These are phyloP conservation scores for Aspergillus tanneri DNA, from an alignment of 2,329 filamentous ascomycete species.

Conservation along the genomic window DNA sequence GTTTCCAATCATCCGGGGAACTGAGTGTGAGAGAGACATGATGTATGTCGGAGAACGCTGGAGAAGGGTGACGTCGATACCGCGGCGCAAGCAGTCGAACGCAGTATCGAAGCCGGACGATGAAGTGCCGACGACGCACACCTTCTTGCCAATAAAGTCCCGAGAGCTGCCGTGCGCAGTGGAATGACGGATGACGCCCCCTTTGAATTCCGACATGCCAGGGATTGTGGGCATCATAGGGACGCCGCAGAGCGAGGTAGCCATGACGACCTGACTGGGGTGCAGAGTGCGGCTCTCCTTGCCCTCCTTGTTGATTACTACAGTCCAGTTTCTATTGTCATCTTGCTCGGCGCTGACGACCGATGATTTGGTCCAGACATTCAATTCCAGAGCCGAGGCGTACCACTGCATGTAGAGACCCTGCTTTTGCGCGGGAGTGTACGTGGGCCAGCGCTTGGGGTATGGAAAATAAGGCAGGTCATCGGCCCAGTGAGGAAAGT, in stretches of 20 bases:
- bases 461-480: constrained; percentile 33
- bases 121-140: constrained; percentile 31
- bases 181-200: constrained; percentile 26
- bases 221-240: constrained; percentile 33
- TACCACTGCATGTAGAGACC: constrained; percentile 33
- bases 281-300: constrained; percentile 24
- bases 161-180: constrained; percentile 21
- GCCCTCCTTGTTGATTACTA: constrained; percentile 23
- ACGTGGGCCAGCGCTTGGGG: constrained; percentile 34
- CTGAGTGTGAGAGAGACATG: constrained; percentile 27
- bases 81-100: constrained; percentile 25
- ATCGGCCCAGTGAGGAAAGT: constrained; percentile 33
- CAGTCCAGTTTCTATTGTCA: constrained; percentile 19
- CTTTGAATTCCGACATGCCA: constrained; percentile 28
- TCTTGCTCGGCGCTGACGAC: constrained; percentile 25
- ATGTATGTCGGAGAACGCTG: constrained; percentile 35
- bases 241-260: constrained; percentile 25
- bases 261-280: constrained; percentile 27
- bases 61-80: constrained; percentile 30
- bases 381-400: constrained; percentile 26
- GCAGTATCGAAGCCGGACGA: constrained; percentile 32
- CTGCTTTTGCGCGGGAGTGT: constrained; percentile 33
- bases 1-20: constrained; percentile 27
- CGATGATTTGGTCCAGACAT: constrained; percentile 27
- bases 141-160: constrained; percentile 30